These are phyloP conservation scores for Psophocarpus tetragonolobus DNA, from an alignment of 306 rosid genomes.

Conservation along the genomic window DNA sequence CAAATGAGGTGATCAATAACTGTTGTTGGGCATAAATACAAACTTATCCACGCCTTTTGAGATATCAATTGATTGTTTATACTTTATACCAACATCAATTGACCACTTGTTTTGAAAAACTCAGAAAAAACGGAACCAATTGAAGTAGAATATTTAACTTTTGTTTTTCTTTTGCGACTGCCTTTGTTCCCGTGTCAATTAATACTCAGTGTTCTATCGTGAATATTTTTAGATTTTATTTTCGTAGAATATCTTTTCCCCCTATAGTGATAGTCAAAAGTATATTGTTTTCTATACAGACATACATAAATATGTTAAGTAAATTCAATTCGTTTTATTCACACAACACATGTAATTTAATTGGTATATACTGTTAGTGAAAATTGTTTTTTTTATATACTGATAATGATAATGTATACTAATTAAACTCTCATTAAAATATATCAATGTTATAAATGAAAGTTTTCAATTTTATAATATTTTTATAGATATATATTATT, in stretches of 20 bases:
- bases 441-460: too few species aligned
- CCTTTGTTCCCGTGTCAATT: not conserved
- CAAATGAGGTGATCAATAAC: not conserved
- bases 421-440: too few species aligned
- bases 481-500: too few species aligned
- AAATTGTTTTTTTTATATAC: too few species aligned
- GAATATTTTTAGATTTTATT: not conserved
- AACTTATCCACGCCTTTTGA: slow-evolving; percentile 1
- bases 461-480: too few species aligned
- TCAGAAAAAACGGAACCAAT: not conserved
- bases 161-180: not conserved
- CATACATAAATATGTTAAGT: not conserved
- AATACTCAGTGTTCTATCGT: not conserved
- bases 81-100: not conserved
- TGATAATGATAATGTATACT: too few species aligned
- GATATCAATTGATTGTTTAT: not conserved
- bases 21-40: not conserved
- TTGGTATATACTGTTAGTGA: too few species aligned
- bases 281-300: not conserved
- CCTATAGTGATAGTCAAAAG: not conserved
- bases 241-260: not conserved
- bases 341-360: not conserved
- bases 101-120: not conserved
- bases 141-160: not conserved
- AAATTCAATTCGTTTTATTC: not conserved